Evolutionary conservation across 805 yeast species (phyloP).

Genomic region (Ogataea dorogensis): DNA sequence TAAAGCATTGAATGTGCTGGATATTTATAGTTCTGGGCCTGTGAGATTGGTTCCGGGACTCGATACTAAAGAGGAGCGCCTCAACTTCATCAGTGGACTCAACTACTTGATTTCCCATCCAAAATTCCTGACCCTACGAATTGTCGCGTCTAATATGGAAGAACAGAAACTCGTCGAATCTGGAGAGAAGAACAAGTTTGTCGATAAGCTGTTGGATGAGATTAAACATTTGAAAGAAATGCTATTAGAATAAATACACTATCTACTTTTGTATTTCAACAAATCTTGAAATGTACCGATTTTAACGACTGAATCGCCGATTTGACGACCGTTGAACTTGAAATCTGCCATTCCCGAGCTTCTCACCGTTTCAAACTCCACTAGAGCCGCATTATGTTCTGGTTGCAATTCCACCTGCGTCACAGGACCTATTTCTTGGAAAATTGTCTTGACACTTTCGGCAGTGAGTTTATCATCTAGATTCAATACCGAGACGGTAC

Average conservation of each 20-base stretch:
- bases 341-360: constrained; percentile 54
- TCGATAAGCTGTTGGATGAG: constrained; percentile 46
- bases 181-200: constrained; percentile 44
- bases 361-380: constrained; percentile 41
- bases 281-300: constrained; percentile 37
- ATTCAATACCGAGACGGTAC: constrained; percentile 26
- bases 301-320: constrained; percentile 33
- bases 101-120: constrained; percentile 83
- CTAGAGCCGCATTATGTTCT: constrained; percentile 46
- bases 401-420: constrained; percentile 45
- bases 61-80: constrained; percentile 56
- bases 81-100: constrained; percentile 58
- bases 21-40: constrained; percentile 41
- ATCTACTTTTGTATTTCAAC: constrained; percentile 9
- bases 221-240: constrained; percentile 53
- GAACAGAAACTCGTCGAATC: constrained; percentile 57
- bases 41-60: constrained; percentile 51
- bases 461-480: constrained; percentile 39
- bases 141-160: constrained; percentile 60
- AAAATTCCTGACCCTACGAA: constrained; percentile 70
- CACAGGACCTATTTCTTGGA: constrained; percentile 39
- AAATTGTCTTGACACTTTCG: constrained; percentile 33
- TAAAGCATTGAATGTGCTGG: constrained; percentile 52
- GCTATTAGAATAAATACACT: constrained; percentile 25
- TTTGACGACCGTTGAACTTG: constrained; percentile 37